Evolutionary conservation across 75 land plant species (phyloP), one percentile per base, ranked within the genome.

Genomic region (Gnetum montanum): DNA sequence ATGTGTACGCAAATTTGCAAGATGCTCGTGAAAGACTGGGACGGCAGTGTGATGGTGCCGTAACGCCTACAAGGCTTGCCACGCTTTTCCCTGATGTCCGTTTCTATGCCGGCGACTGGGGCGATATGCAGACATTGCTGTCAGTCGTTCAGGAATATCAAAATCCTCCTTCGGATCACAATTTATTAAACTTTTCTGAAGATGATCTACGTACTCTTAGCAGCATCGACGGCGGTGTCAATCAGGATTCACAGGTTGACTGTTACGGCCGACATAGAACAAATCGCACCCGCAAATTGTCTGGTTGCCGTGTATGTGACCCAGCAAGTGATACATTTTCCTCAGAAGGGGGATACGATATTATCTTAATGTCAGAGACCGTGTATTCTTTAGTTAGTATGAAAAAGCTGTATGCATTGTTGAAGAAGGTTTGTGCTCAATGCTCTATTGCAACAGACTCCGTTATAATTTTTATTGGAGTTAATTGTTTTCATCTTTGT

Each of bases 271-370:
- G 50, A 26, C 46, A 34, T 13, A 19, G 13, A 60, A 48, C 16
- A 18, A 73, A 69, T 48, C 34, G 82, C 16, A 65, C 78, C 27
- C 79, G 91, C 52, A 86, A 82, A 72, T 72, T 78, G 22, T 86
- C 91, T 16, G 81, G 91, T 35, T 83, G 91, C 48, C 75, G 83
- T 25, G 88, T 88, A 25, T 86, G 86, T 71, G 88, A 79, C 65
- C 73, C 83, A 41, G 85, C 77, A 33, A 81, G 43, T 54, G 83
- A 75, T 44, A 53, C 61, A 0, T 68, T 67, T 46, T 38, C 41
- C 27, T 58, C 55, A 29, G 87, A 79, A 35, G 83, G 82, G 41
- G 90, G 91, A 12, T 86, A 86, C 70, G 91, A 86, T 49, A 69
- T 86, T 27, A 83, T 86, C 43, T 48, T 86, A 58, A 73, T 86